Evolutionary conservation across 129 eudicot genomes (phyloP), one percentile per base, ranked within the genome.

Genomic region (Saussurea involucrata): DNA sequence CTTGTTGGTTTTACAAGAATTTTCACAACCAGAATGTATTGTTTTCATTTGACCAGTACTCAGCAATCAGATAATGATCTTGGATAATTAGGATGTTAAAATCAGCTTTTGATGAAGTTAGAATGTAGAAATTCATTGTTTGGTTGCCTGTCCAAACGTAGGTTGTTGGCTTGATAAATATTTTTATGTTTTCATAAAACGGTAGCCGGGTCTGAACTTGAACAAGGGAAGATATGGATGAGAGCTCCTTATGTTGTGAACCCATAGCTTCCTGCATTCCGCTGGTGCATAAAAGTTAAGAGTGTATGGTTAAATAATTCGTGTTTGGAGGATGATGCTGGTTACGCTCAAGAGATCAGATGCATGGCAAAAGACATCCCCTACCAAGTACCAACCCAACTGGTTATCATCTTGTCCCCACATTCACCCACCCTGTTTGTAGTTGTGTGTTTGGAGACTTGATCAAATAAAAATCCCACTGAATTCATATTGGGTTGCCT

Each of bases 1-100:
- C 55, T 68, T 68, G 28, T 68, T 68, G 72, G 72, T 68, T 68
- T 33, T 34, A 68, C 15, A 68, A 68, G 65, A 58, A 58, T 9
- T 58, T 58, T 60, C 8, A 60, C 65, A 60, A 60, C 18, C 73
- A 21, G 71, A 36, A 18, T 21, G n/a, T 21, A 6, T 68, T 67
- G 31, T 69, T 42, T 9, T 42, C 11, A 40, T 37, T 70, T 36
- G 74, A 70, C 60, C 28, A 44, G 9, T 15, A 17, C 7, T 6
- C 53, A 24, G 37, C 63, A 25, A 70, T 70, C 63, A 44, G 34
- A 24, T 44, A 24, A 44, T 71, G 75, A 71, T 15, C 24, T 20
- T 60, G 65, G 28, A 60, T 7, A 60, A 22, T 20, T 9, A 7
- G 65, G 27, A 60, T 60, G 65, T 60, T 60, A 60, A 44, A 44